Evolutionary conservation across 306 rosid species (phyloP), one percentile per base, ranked within the genome.

Genomic region (Phaseolus lunatus): DNA sequence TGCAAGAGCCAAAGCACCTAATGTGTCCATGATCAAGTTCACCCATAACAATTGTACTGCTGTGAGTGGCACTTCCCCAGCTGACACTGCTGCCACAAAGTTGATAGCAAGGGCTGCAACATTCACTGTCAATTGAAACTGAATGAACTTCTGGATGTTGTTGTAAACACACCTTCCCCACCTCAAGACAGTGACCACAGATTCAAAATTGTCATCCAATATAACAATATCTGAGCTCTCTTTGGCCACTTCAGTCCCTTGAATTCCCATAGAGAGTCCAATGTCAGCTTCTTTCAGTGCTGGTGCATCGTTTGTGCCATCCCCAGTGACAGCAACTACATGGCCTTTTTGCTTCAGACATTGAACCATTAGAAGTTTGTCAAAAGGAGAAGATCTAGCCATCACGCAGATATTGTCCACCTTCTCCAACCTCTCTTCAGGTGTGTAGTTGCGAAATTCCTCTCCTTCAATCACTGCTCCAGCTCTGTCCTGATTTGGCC

Each of bases 201-300:
- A 47, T 2, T 72, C 80, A 26, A 81, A 81, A 19, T 75, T 81
- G 31, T 81, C 84, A 59, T 81, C 84, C 56, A 81, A 75, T 24
- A 81, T 81, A 1, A 81, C 81, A 58, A 81, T 81, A 27, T 81
- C 84, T 47, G 84, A 81, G n/a, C 84, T 81, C 81, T 75, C 84
- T 58, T 81, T 81, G 1, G 84, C 84, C 44, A 81, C 84, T 68
- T 81, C 84, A 12, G 84, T 81, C 2, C 84, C 84, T 81, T 81
- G 84, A 2, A 81, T 75, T 56, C 84, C 84, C 84, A 81, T 81
- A 9, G 84, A 81, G 9, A 81, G 84, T 31, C 84, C 84, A 47
- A 81, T 75, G 15, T 81, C 84, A n/a, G 84, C 84, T 81, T 81
- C 84, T 22, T 81, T 81, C 3, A 81, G 75, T n/a, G 84, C 84